A percentile compares a stretch with the other conserved stretches of the same genome.
Conservation (phyloP, 225 moss, liverwort and hornwort genomes). For the Ulota crispa region DNA sequence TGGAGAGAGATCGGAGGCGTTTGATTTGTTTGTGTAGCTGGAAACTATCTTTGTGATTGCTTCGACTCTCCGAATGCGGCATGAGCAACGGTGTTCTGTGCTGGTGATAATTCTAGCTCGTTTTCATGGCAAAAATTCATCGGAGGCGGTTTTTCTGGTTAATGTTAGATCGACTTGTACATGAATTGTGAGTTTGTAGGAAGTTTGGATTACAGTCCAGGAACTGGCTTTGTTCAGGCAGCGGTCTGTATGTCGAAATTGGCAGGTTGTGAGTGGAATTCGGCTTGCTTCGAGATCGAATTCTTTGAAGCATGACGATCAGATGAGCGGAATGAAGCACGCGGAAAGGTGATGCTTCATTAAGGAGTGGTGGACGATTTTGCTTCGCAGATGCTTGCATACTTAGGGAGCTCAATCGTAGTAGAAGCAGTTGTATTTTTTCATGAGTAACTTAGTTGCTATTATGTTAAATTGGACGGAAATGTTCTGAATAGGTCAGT, state of each 20-base stretch:
- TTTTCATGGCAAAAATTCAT: neutral
- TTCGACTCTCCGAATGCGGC: neutral
- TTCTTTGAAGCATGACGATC: conserved; percentile 13
- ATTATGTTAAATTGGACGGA: neutral
- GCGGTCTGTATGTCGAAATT: neutral
- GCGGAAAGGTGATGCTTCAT: neutral
- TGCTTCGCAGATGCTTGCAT: neutral
- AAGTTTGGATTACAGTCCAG: conserved; percentile 3
- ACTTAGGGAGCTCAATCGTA: neutral
- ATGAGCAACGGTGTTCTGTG: neutral
- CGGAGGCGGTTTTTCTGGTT: neutral
- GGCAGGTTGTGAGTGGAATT: conserved; percentile 6
- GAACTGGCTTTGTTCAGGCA: neutral
- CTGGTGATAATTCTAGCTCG: neutral
- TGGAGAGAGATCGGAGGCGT: neutral
- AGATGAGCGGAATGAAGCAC: conserved; percentile 19
- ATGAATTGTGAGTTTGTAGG: neutral
- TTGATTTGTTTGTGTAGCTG: neutral
- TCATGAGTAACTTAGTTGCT: neutral
- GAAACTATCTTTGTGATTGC: neutral
- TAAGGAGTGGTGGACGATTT: neutral
- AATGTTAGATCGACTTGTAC: neutral
- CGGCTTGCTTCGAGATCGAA: neutral
- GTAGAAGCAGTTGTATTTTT: neutral
- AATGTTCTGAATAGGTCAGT: neutral